Evolutionary conservation across 192 early-diverging fungal genomes (phyloP).

Genomic region (Jimgerdemannia flammicorona): DNA sequence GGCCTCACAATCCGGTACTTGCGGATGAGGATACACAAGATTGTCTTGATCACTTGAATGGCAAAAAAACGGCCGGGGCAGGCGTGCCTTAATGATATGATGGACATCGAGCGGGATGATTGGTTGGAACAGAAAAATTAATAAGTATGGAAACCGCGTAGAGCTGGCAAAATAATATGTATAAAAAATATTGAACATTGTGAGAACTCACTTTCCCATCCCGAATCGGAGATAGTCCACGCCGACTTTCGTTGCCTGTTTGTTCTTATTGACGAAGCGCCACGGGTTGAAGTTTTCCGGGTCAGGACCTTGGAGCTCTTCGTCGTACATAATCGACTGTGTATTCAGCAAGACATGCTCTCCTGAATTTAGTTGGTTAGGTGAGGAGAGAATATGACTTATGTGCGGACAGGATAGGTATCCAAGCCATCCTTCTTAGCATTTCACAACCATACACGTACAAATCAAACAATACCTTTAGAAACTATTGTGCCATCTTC

Average conservation of each 20-base stretch:
- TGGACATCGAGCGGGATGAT: background rate
- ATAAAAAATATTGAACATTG: background rate
- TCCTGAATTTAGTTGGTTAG: no score
- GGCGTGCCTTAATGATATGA: slow-evolving; percentile 23
- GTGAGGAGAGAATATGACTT: no score
- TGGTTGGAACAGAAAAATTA: background rate
- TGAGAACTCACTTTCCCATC: slow-evolving; percentile 30
- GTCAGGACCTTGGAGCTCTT: slow-evolving; percentile 16
- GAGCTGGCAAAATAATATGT: background rate
- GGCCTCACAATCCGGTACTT: slow-evolving; percentile 21
- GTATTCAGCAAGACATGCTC: slow-evolving; percentile 26
- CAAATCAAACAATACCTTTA: no score
- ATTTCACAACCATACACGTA: no score
- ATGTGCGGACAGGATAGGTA: no score
- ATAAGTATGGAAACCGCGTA: background rate
- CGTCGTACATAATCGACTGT: slow-evolving; percentile 11
- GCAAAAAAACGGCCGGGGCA: slow-evolving; percentile 48
- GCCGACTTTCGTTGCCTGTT: slow-evolving; percentile 25
- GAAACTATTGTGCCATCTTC: no score
- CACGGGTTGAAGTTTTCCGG: slow-evolving; percentile 28
- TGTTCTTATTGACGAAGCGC: slow-evolving; percentile 27
- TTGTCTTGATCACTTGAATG: slow-evolving; percentile 37
- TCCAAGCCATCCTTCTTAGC: no score
- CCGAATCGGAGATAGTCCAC: slow-evolving; percentile 34
- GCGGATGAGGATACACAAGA: slow-evolving; percentile 22